phyloP scores from a whole-genome alignment of 106 monocot species.

The Dioscorea zingiberensis region DNA sequence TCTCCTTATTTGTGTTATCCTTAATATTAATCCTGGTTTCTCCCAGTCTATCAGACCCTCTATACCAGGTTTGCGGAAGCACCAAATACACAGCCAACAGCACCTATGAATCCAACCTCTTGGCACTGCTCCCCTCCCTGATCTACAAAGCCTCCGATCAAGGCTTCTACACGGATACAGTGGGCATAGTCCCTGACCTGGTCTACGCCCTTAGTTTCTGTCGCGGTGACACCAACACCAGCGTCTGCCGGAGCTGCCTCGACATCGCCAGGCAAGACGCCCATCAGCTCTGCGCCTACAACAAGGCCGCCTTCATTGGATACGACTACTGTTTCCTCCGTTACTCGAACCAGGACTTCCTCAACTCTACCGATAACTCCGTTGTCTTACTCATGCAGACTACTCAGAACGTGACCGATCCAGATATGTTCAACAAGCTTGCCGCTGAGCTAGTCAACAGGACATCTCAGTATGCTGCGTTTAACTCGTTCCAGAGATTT shows the following conservation, averaged over 20 bases:
- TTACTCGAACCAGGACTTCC: too few species aligned
- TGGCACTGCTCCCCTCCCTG: neutral
- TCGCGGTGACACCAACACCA: conserved; percentile 23
- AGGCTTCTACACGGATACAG: neutral
- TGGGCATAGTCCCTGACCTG: conserved; percentile 9
- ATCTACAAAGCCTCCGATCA: conserved; percentile 1
- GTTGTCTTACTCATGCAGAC: neutral
- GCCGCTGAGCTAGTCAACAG: too few species aligned
- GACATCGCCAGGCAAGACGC: too few species aligned
- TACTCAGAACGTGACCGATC: too few species aligned
- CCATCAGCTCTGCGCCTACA: conserved; percentile 13
- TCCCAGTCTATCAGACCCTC: too few species aligned
- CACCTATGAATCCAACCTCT: conserved; percentile 9
- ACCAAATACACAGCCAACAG: conserved; percentile 16
- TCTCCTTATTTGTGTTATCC: too few species aligned
- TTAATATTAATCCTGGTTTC: too few species aligned
- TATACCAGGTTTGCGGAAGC: neutral
- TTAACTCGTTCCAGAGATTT: neutral
- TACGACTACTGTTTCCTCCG: too few species aligned
- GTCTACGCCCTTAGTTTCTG: conserved; percentile 34
- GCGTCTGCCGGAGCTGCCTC: conserved; percentile 31
- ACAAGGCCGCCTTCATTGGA: too few species aligned
- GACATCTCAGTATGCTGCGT: neutral
- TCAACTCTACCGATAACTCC: conserved; percentile 1
- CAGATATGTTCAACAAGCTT: too few species aligned